Conservation (phyloP, 2,329 filamentous ascomycete genomes). For the Exophiala bonariae region DNA sequence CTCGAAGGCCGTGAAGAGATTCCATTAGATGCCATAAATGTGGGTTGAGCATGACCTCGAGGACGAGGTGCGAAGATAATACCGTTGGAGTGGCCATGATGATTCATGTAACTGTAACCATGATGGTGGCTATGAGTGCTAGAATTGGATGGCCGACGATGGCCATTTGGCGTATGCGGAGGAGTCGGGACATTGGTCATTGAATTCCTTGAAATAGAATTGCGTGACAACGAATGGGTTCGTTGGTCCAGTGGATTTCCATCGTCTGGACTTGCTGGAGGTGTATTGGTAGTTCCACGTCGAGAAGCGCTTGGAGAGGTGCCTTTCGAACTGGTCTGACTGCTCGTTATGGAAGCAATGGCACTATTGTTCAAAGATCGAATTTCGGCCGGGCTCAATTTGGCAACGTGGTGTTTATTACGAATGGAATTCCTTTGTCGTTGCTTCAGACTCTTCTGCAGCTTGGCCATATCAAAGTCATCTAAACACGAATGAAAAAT, state of each 20-base stretch:
- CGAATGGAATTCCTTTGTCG: slow-evolving; percentile 21
- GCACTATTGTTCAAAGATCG: slow-evolving; percentile 27
- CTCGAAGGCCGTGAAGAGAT: slow-evolving; percentile 25
- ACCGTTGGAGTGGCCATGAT: slow-evolving; percentile 12
- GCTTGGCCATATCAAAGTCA: slow-evolving; percentile 29
- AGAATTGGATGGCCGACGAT: slow-evolving; percentile 20
- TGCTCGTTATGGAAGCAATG: slow-evolving; percentile 20
- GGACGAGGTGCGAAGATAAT: slow-evolving; percentile 24
- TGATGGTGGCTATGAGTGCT: slow-evolving; percentile 19
- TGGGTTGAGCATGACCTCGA: slow-evolving; percentile 20
- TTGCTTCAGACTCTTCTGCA: slow-evolving; percentile 28
- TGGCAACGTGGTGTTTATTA: slow-evolving; percentile 24
- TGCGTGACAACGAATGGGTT: slow-evolving; percentile 7
- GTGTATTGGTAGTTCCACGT: slow-evolving; percentile 19
- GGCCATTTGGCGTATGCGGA: slow-evolving; percentile 18
- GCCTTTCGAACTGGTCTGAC: slow-evolving; percentile 21
- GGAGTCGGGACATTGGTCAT: slow-evolving; percentile 22
- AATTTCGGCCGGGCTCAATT: slow-evolving; percentile 28
- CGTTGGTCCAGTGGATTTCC: slow-evolving; percentile 2
- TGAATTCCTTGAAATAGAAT: slow-evolving; percentile 13
- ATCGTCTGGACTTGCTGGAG: slow-evolving; percentile 22
- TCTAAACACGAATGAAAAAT: slow-evolving; percentile 14
- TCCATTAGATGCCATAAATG: slow-evolving; percentile 18
- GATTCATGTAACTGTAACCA: slow-evolving; percentile 1
- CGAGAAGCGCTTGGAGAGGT: slow-evolving; percentile 14